Evolutionary conservation across 257 asterid genomes (phyloP), one percentile per base, ranked within the genome.

Genomic region (Nicotiana attenuata): DNA sequence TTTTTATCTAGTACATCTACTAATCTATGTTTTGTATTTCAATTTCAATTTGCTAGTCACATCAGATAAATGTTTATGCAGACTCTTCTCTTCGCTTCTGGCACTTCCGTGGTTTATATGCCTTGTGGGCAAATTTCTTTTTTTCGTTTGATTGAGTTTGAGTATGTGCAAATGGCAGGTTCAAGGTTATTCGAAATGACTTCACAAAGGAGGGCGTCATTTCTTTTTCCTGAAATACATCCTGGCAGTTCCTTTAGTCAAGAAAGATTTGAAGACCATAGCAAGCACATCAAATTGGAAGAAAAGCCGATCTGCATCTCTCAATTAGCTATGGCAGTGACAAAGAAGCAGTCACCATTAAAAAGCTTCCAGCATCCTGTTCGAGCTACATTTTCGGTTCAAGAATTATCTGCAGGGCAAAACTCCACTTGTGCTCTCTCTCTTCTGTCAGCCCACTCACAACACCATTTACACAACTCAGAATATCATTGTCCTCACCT

Each of bases 371-470:
- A 61, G 35, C 38, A 10, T 53, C 69, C 79, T 56, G 15, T n/a
- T 7, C 55, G 64, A 10, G 61, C 29, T 19, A 28, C 68, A 41
- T 31, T 59, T 1, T 35, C 77, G 4, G 55, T 47, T 45, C 52
- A 53, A 60, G 69, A 35, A 45, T 19, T 65, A 41, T 64, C 50
- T 6, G 61, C 33, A 14, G 52, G 52, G 59, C 29, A 45, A 22
- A 45, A 7, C 61, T 73, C 79, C 55, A n/a, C 28, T 16, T 15
- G 61, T 73, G 79, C 79, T 73, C 61, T 45, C 79, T 73, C 79
- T 73, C 79, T 73, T 73, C 79, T 73, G 79, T 73, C 79, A 73
- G 45, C 35, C 35, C 33, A 31, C 29, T 66, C 76, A 26, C 29
- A 35, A 66, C n/a, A 26, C 33, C 76, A 8, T 66, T 31, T 66